A percentile compares a stretch with the other conserved stretches of the same genome.
Conservation (phyloP, 2,329 filamentous ascomycete genomes). For the Arthrobotrys conoides region DNA sequence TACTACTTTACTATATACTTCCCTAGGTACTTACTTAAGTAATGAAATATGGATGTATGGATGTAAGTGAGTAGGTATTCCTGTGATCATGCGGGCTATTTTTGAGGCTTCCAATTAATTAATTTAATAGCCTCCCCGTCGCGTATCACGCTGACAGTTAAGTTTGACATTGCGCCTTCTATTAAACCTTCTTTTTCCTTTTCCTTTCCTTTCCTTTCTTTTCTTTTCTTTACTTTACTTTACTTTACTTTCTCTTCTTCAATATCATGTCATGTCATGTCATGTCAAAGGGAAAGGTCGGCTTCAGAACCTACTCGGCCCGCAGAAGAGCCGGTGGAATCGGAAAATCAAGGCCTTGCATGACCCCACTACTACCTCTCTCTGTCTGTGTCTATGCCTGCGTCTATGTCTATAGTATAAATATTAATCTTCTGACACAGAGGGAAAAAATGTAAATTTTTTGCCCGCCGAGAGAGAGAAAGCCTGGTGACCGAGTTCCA, state of each 20-base stretch:
- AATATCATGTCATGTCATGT: no score
- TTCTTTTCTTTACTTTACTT: neutral
- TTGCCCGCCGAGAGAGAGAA: constrained; percentile 17
- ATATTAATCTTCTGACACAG: no score
- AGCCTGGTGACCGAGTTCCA: constrained; percentile 50
- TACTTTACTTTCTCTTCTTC: neutral
- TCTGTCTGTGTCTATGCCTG: no score
- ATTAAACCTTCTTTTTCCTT: neutral
- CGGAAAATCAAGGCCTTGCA: constrained; percentile 52
- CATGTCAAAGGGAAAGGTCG: constrained; percentile 5
- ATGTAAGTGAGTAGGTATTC: no score
- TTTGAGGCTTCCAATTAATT: constrained; percentile 5
- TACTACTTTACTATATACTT: no score
- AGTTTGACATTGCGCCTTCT: constrained; percentile 39
- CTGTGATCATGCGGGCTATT: constrained; percentile 29
- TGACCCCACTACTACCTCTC: constrained; percentile 44
- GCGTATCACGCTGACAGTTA: constrained; percentile 37
- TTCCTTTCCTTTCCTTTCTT: neutral
- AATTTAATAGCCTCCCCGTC: constrained; percentile 3
- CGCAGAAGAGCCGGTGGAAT: constrained; percentile 40
- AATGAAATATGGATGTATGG: no score
- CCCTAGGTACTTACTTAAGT: no score
- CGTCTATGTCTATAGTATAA: no score
- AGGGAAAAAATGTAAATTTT: no score
- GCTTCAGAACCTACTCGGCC: constrained; percentile 36